Percentiles rank a stretch among this genome's conserved stretches.
These are phyloP conservation scores for Venturiaceae sp. DNA, from an alignment of 2,329 filamentous ascomycete genomes.

Conservation along the genomic window DNA sequence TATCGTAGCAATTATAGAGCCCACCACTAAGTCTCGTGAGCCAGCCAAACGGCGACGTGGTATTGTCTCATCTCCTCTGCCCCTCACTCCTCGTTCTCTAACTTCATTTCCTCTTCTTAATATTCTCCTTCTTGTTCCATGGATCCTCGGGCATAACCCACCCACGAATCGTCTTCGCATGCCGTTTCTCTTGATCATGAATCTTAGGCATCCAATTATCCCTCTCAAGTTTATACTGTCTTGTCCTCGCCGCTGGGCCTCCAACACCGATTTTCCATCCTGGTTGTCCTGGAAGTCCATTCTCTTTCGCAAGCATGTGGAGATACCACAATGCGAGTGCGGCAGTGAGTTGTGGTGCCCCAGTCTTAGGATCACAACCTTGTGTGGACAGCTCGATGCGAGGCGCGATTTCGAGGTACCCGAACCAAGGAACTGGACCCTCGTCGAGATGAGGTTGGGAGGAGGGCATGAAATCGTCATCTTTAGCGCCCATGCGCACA, in stretches of 20 bases:
- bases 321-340: constrained; percentile 69
- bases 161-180: constrained; percentile 62
- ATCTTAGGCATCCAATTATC: constrained; percentile 68
- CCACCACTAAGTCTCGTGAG: background rate
- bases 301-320: constrained; percentile 59
- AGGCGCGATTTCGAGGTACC: constrained; percentile 67
- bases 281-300: constrained; percentile 47
- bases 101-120: constrained; percentile 14
- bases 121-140: constrained; percentile 28
- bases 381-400: constrained; percentile 44
- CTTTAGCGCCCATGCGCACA: constrained; percentile 62
- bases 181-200: constrained; percentile 64
- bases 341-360: constrained; percentile 48
- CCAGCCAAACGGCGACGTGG: background rate
- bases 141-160: constrained; percentile 71
- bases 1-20: background rate
- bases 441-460: constrained; percentile 27
- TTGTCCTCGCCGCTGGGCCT: constrained; percentile 61
- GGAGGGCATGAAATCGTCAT: constrained; percentile 15
- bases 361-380: constrained; percentile 21
- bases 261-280: constrained; percentile 64
- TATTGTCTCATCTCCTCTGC: background rate
- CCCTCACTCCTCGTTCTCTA: background rate
- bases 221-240: constrained; percentile 58
- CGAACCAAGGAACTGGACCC: constrained; percentile 64